phyloP scores from a whole-genome alignment of 768 basidiomycete genomes.

The Dendrothele bispora region DNA sequence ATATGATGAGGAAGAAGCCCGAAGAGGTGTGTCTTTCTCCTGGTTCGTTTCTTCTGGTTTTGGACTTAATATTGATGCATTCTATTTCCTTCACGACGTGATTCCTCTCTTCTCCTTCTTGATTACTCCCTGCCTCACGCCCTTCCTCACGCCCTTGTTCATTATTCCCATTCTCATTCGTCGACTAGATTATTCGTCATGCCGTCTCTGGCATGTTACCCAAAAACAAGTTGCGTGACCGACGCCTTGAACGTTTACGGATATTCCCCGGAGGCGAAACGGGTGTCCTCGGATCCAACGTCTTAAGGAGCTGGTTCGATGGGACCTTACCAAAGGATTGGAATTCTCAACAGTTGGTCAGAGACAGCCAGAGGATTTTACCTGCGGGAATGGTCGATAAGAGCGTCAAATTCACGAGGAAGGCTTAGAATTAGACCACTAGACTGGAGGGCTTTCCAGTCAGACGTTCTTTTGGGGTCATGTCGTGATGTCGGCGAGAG shows the following conservation, averaged over 20 bases:
- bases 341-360: constrained; percentile 29
- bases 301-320: constrained; percentile 83
- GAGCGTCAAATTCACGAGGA: no score
- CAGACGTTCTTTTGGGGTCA: no score
- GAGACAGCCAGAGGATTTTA: constrained; percentile 7
- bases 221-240: constrained; percentile 93
- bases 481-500: no score
- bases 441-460: no score
- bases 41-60: constrained; percentile 1
- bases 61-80: no score
- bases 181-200: constrained; percentile 88
- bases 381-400: no score
- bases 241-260: constrained; percentile 82
- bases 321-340: constrained; percentile 60
- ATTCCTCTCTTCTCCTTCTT: no score
- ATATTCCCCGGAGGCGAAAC: constrained; percentile 83
- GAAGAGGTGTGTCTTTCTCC: constrained; percentile 70
- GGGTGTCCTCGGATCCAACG: constrained; percentile 74
- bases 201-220: constrained; percentile 99
- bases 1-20: constrained; percentile 82
- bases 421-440: no score
- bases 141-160: no score
- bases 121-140: no score
- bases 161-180: not conserved
- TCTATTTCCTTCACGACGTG: no score